Conservation (phyloP, 2,329 filamentous ascomycete species). For the Ophiostoma novo-ulmi region DNA sequence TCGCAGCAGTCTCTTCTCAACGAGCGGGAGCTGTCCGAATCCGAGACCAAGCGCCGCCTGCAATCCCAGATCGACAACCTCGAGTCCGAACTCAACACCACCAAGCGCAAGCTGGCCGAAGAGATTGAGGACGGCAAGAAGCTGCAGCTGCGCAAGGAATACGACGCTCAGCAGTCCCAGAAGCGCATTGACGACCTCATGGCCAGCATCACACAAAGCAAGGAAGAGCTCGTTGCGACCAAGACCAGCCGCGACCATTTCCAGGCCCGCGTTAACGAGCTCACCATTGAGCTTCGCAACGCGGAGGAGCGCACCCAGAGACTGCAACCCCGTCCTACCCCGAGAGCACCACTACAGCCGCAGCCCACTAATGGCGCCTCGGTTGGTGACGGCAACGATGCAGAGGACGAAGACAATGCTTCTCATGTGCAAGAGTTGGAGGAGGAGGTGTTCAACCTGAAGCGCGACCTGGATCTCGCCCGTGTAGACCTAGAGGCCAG, state of each 20-base stretch:
- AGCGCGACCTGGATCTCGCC: slow-evolving; percentile 77
- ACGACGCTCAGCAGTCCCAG: slow-evolving; percentile 79
- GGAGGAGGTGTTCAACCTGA: slow-evolving; percentile 78
- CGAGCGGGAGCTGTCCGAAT: slow-evolving; percentile 79
- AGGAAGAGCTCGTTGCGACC: slow-evolving; percentile 78
- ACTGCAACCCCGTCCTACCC: slow-evolving; percentile 72
- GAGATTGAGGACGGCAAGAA: slow-evolving; percentile 84
- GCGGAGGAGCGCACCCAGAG: slow-evolving; percentile 82
- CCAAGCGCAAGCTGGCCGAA: slow-evolving; percentile 76
- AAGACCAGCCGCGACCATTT: slow-evolving; percentile 89
- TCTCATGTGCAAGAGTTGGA: slow-evolving; percentile 69
- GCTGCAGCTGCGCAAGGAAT: slow-evolving; percentile 76
- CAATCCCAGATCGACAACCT: slow-evolving; percentile 72
- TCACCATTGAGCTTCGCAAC: slow-evolving; percentile 80
- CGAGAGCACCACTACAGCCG: slow-evolving; percentile 46
- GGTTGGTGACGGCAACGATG: slow-evolving; percentile 36
- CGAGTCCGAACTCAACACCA: slow-evolving; percentile 70
- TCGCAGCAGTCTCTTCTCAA: slow-evolving; percentile 87
- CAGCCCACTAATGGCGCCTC: slow-evolving; percentile 30
- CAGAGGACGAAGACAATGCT: slow-evolving; percentile 41
- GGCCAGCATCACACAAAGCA: slow-evolving; percentile 68
- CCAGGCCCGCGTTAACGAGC: slow-evolving; percentile 80
- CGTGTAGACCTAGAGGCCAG: slow-evolving; percentile 75
- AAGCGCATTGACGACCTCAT: slow-evolving; percentile 91
- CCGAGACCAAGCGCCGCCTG: slow-evolving; percentile 73